phyloP scores from a whole-genome alignment of 75 land plant species.

The Picea glauca region DNA sequence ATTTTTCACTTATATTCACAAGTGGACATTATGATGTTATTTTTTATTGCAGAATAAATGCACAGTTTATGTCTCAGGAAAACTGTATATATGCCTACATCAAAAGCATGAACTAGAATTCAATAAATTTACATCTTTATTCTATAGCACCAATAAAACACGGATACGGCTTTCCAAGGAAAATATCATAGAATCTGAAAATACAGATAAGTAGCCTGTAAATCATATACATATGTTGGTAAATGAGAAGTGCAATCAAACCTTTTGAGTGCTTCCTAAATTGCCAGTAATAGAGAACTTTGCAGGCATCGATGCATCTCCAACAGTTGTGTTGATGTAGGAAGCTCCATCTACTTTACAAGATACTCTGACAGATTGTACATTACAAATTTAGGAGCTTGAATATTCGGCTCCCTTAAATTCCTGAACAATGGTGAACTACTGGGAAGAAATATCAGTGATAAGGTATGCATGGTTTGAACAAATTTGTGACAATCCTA shows the following conservation, averaged over 20 bases:
- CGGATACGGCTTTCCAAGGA: background rate
- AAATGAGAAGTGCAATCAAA: background rate
- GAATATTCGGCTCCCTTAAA: background rate
- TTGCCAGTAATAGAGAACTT: background rate
- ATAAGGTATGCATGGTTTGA: conserved; percentile 5
- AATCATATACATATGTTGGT: background rate
- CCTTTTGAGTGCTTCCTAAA: conserved; percentile 2
- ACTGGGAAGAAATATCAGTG: conserved; percentile 3
- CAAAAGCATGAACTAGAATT: too few species aligned
- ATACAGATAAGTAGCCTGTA: background rate
- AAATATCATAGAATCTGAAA: background rate
- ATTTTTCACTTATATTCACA: too few species aligned
- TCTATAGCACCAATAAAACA: too few species aligned
- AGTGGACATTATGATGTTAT: too few species aligned
- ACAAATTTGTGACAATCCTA: background rate
- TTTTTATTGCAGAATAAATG: too few species aligned
- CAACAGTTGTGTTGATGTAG: conserved; percentile 3
- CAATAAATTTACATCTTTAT: too few species aligned
- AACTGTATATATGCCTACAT: too few species aligned
- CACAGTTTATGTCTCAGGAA: too few species aligned
- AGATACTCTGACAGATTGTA: conserved; percentile 1
- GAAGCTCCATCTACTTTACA: background rate
- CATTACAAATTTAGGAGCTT: background rate
- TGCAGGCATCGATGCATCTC: background rate
- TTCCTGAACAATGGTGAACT: background rate